phyloP scores from a whole-genome alignment of 2,329 filamentous ascomycete species.

The Phaeoacremonium minimum region DNA sequence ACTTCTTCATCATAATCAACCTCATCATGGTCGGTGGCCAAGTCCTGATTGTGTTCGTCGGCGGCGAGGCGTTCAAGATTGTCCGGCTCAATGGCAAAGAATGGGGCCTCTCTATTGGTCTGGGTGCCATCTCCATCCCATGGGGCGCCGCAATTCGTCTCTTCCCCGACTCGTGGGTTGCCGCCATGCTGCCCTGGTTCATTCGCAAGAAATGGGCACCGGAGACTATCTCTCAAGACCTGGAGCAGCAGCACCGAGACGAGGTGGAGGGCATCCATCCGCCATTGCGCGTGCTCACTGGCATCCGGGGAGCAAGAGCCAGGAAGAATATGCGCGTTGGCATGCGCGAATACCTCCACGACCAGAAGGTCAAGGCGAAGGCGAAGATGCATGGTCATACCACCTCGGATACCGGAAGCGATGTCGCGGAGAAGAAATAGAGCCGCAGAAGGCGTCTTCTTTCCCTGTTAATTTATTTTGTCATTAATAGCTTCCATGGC shows the following conservation, averaged over 20 bases:
- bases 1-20: slow-evolving; percentile 79
- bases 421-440: too few species aligned
- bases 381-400: slow-evolving; percentile 7
- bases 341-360: slow-evolving; percentile 18
- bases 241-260: slow-evolving; percentile 7
- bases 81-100: slow-evolving; percentile 58
- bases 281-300: slow-evolving; percentile 17
- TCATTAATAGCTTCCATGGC: too few species aligned
- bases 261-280: slow-evolving; percentile 7
- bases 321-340: slow-evolving; percentile 15
- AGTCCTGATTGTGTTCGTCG: slow-evolving; percentile 79
- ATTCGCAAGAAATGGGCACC: slow-evolving; percentile 13
- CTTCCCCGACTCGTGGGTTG: slow-evolving; percentile 60
- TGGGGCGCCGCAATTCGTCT: slow-evolving; percentile 68
- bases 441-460: too few species aligned
- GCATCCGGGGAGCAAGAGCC: slow-evolving; percentile 17
- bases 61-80: slow-evolving; percentile 71
- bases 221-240: slow-evolving; percentile 10
- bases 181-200: slow-evolving; percentile 12
- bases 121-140: slow-evolving; percentile 72
- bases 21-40: slow-evolving; percentile 79
- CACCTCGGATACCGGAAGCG: too few species aligned
- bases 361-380: slow-evolving; percentile 18
- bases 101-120: slow-evolving; percentile 78
- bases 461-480: too few species aligned